Base-by-base conservation (phyloP, 2,329 filamentous ascomycete species). In the Colletotrichum orchidophilum region DNA sequence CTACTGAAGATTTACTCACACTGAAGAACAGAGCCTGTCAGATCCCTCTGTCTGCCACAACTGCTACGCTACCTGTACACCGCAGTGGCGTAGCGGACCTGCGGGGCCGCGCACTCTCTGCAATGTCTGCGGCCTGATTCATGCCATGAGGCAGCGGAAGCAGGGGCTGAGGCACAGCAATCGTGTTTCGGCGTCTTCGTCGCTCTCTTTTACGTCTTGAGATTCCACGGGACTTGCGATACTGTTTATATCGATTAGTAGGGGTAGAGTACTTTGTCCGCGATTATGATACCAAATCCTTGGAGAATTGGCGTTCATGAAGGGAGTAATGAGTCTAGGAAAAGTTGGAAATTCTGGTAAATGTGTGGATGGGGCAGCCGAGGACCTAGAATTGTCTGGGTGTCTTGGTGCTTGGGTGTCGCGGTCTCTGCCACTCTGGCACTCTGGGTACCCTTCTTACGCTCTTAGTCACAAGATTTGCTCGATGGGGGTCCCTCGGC, bases 141-240 rank as follows among this genome's bases (percentile, higher is more conserved):
- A 54, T n/a, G 60, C 60, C 49, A 42, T 39, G 60, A 31, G 60
- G 49, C 50, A 53, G 49, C 60, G 60, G 21, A 63, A 54, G 49
- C 29, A 39, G 15, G 31, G 59, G 11, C 59, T 33, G 9, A 12
- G 21, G 8, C 31, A 49, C 9, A 62, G 59, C 42, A 62, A 62
- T 8, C 49, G 33, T 13, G 59, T 11, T 15, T 62, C 59, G 42
- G 27, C 59, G 12, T 52, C 59, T 15, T 62, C 39, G 1, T 46
- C 39, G 8, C 18, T 46, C 18, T 46, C 42, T 3, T 63, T 26
- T 9, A 8, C 31, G 21, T 54, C 46, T n/a, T 63, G 49, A 54
- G 18, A 11, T 26, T 31, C 8, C 13, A n/a, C 8, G 21, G 4
- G 0, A 9, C 1, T 5, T 26, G 13, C 3, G n/a, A n/a, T n/a